Conservation (phyloP, 1,139 yeast species). For the Kurtzmaniella natalensis region DNA sequence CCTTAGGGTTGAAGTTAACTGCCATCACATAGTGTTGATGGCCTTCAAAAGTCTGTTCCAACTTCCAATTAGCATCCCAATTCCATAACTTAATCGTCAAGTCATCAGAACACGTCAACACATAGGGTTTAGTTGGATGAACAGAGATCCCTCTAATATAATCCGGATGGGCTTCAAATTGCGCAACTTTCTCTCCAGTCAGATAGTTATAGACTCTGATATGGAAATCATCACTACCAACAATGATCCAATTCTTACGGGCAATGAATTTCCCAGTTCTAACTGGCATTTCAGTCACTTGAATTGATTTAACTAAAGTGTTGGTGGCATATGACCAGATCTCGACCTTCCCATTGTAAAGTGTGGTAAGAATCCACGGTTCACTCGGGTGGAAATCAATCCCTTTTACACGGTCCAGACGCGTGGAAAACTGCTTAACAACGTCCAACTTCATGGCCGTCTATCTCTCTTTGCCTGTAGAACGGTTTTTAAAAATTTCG, state of each 20-base stretch:
- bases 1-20: conserved; percentile 93
- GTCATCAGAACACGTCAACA: conserved; percentile 89
- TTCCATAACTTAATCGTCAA: conserved; percentile 91
- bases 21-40: conserved; percentile 96
- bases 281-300: conserved; percentile 91
- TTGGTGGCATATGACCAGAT: conserved; percentile 91
- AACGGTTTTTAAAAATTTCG: no score
- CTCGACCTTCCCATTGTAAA: conserved; percentile 82
- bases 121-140: conserved; percentile 88
- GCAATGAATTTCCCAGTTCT: conserved; percentile 95
- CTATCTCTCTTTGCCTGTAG: neutral
- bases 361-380: conserved; percentile 90
- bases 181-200: conserved; percentile 90
- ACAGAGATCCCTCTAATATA: conserved; percentile 90
- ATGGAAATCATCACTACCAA: conserved; percentile 94
- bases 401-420: conserved; percentile 96
- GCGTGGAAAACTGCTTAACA: conserved; percentile 73
- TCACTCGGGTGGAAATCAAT: conserved; percentile 97
- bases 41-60: conserved; percentile 90
- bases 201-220: conserved; percentile 90
- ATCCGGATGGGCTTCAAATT: conserved; percentile 98
- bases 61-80: conserved; percentile 91
- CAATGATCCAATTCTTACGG: conserved; percentile 95
- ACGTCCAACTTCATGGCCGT: conserved; percentile 51
- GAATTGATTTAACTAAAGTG: conserved; percentile 47